phyloP scores from a whole-genome alignment of 2,329 filamentous ascomycete genomes.

The Neonectria faginata region DNA sequence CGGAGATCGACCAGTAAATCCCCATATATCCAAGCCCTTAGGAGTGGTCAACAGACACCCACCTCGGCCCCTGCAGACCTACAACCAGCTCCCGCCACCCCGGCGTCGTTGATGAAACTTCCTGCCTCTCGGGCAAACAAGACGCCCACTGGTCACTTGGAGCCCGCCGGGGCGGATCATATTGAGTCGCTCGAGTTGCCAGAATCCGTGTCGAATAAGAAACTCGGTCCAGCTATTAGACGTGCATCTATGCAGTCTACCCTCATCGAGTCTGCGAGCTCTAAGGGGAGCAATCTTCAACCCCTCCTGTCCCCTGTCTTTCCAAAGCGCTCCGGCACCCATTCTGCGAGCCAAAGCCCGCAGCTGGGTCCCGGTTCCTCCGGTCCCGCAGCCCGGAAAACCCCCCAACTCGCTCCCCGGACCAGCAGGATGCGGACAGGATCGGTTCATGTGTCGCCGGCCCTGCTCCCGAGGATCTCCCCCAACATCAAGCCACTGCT shows the following conservation, averaged over 20 bases:
- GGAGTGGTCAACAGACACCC: slow-evolving; percentile 45
- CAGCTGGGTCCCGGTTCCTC: slow-evolving; percentile 66
- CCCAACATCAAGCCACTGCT: slow-evolving; percentile 94
- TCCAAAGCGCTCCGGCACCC: slow-evolving; percentile 52
- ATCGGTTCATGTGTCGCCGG: slow-evolving; percentile 85
- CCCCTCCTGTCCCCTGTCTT: slow-evolving; percentile 63
- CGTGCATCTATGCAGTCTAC: slow-evolving; percentile 55
- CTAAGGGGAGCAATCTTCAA: slow-evolving; percentile 65
- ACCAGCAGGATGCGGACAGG: slow-evolving; percentile 76
- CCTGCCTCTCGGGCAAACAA: slow-evolving; percentile 66
- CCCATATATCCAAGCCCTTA: slow-evolving; percentile 73
- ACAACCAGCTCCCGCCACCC: slow-evolving; percentile 66
- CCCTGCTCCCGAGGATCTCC: slow-evolving; percentile 88
- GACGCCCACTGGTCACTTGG: slow-evolving; percentile 54
- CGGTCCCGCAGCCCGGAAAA: slow-evolving; percentile 62
- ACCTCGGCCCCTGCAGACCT: slow-evolving; percentile 37
- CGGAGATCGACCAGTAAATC: slow-evolving; percentile 74
- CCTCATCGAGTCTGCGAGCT: slow-evolving; percentile 51
- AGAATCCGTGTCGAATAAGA: slow-evolving; percentile 67
- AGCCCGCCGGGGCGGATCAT: slow-evolving; percentile 60
- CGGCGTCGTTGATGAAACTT: slow-evolving; percentile 87
- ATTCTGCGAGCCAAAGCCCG: slow-evolving; percentile 74
- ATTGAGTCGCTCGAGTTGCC: slow-evolving; percentile 76
- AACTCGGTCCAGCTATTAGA: slow-evolving; percentile 53
- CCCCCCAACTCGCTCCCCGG: slow-evolving; percentile 67